Base-by-base conservation (phyloP, 495 filamentous ascomycete species). In the Penicillium cataractarum region DNA sequence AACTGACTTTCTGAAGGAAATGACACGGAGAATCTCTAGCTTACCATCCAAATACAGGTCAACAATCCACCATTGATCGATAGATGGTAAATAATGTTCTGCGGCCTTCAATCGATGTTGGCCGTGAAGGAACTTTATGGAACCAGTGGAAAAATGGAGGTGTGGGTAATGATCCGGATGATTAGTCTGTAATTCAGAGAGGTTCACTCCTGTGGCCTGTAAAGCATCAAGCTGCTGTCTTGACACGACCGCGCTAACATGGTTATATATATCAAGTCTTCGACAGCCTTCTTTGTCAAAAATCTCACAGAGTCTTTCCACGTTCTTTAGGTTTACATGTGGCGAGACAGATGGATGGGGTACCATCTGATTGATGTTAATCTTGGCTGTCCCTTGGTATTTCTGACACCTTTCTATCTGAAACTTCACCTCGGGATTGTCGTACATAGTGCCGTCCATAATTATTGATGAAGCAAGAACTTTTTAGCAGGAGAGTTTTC, bases 21-120 rank as follows among this genome's bases (percentile, higher is more conserved):
- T 1, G 15, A 37, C 22, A 0, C 13, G 31, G 17, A 33, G 31
- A 17, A 64, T 62, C 13, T 56, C 39, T 15, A 3, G 7, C 22
- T 32, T 62, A 54, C 33, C 10, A 17, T 51, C 67, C 29, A 74
- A 57, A 58, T 79, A 80, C 9, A 80, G 48, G 50, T 81, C 64
- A n/a, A 79, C 72, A 21, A 66, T 68, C 76, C 73, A 80, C 73
- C 72, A 76, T 29, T 46, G 67, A 40, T 82, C 69, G 21, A 31
- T 54, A 4, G 60, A 61, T 5, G 65, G 31, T 21, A 76, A 44
- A 53, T 62, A 19, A 8, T 75, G 65, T 54, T 61, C 52, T 4
- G 51, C 73, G 8, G 74, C 76, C 57, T 71, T 59, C 15, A 78
- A 52, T 6, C 75, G 58, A 62, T 79, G 69, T 59, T 69, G 71